These are phyloP conservation scores for Metarhizium rileyi DNA, from an alignment of 2,329 filamentous ascomycete species.

Conservation along the genomic window DNA sequence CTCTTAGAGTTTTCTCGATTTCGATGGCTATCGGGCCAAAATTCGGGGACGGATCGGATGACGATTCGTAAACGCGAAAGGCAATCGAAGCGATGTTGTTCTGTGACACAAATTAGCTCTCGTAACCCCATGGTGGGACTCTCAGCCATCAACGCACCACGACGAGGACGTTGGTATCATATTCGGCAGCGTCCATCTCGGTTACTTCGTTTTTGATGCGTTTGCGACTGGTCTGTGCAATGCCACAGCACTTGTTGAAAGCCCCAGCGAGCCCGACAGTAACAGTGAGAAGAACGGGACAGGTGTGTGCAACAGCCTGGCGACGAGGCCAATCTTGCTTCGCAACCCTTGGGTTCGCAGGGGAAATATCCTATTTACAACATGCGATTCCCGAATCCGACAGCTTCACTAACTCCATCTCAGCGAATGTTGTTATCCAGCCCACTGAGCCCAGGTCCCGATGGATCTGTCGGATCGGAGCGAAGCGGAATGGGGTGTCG, in stretches of 20 bases:
- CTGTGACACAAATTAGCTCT: constrained; percentile 23
- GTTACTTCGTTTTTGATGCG: constrained; percentile 16
- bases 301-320: constrained; percentile 1
- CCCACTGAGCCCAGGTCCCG: not conserved
- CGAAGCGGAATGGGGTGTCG: not conserved
- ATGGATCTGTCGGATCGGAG: not conserved
- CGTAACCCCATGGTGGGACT: not conserved
- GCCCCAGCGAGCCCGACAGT: constrained; percentile 7
- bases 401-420: constrained; percentile 29
- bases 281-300: constrained; percentile 10
- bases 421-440: constrained; percentile 19
- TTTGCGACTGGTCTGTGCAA: constrained; percentile 1
- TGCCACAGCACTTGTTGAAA: not conserved
- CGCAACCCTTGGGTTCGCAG: constrained; percentile 1
- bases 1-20: constrained; percentile 40
- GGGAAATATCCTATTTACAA: constrained; percentile 3
- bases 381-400: constrained; percentile 13
- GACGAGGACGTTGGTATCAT: constrained; percentile 51
- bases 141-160: constrained; percentile 33
- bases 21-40: constrained; percentile 39
- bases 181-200: constrained; percentile 56
- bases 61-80: constrained; percentile 46
- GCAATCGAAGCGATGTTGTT: constrained; percentile 46
- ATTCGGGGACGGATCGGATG: constrained; percentile 30
- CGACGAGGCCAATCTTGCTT: constrained; percentile 10